Evolutionary conservation across 2,329 filamentous ascomycete genomes (phyloP), one percentile per base, ranked within the genome.

Genomic region (Achaetomium macrosporum): DNA sequence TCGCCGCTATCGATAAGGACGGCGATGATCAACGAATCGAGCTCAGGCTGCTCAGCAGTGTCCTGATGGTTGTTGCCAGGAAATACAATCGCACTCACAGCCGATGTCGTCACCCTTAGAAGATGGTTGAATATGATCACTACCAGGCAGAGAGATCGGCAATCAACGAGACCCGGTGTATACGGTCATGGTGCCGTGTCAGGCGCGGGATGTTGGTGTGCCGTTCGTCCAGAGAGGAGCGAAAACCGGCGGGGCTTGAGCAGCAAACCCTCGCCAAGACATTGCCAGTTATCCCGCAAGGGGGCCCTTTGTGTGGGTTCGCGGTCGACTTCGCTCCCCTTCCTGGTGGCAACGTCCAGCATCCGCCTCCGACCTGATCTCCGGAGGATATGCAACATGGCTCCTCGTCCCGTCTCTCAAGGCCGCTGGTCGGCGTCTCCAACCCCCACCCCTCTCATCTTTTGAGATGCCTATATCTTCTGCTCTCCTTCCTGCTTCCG

Each of bases 241-340:
- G 59, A 61, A 58, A 57, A 61, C 56, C 59, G 59, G 59, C 57
- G 55, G 50, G 50, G 29, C 47, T 37, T 37, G 17, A 30, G 37
- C 5, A n/a, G 43, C 35, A 44, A 54, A 51, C 53, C 53, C 52
- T 57, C 45, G 56, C 57, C 57, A 56, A 57, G 53, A 54, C 35
- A 40, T 57, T 47, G 56, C 57, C 53, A 59, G 43, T 57, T 52
- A 47, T 54, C 54, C 51, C 56, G 48, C 54, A 56, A 36, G 47
- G 56, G 50, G 47, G 33, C 50, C 52, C 53, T 46, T 45, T 43
- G 51, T 42, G 47, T 52, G 53, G 49, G 29, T 47, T 43, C 49
- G 50, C 41, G 19, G 48, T 47, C 47, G 39, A 50, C 42, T 53
- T 56, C 54, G 54, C 51, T 51, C 51, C 52, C 29, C n/a, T 36